These are phyloP conservation scores for Penicillium verrucosum DNA, from an alignment of 2,329 filamentous ascomycete genomes.

Conservation along the genomic window DNA sequence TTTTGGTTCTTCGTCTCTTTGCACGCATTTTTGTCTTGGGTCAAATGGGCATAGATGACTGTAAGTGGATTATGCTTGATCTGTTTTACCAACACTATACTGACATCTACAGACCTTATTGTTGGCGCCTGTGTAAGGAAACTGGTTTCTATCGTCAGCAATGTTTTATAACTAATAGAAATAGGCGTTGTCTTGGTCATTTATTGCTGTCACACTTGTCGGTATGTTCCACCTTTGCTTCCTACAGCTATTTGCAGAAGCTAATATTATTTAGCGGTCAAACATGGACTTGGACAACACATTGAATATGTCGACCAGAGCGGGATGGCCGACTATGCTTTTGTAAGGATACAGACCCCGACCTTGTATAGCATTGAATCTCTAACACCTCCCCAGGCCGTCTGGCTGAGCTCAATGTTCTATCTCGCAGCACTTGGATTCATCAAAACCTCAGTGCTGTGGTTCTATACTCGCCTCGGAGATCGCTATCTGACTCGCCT, in stretches of 20 bases:
- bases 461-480: constrained; percentile 46
- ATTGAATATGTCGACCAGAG: constrained; percentile 8
- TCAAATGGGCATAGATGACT: constrained; percentile 31
- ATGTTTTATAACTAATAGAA: background rate
- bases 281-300: constrained; percentile 22
- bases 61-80: constrained; percentile 16
- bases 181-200: constrained; percentile 36
- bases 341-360: constrained; percentile 10
- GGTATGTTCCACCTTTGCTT: constrained; percentile 21
- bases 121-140: constrained; percentile 30
- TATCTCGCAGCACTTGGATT: constrained; percentile 49
- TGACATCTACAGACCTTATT: constrained; percentile 28
- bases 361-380: background rate
- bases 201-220: constrained; percentile 35
- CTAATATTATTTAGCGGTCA: constrained; percentile 15
- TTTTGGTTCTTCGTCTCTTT: constrained; percentile 40
- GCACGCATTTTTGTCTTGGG: constrained; percentile 40
- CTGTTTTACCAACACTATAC: background rate
- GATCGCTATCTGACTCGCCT: constrained; percentile 37
- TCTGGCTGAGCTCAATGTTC: constrained; percentile 51
- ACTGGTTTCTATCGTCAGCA: background rate
- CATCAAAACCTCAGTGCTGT: constrained; percentile 49
- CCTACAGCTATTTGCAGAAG: background rate
- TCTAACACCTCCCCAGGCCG: constrained; percentile 29
- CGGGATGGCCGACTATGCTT: constrained; percentile 16